These are phyloP conservation scores for Penstemon barbatus DNA, from an alignment of 257 asterid genomes.

Conservation along the genomic window DNA sequence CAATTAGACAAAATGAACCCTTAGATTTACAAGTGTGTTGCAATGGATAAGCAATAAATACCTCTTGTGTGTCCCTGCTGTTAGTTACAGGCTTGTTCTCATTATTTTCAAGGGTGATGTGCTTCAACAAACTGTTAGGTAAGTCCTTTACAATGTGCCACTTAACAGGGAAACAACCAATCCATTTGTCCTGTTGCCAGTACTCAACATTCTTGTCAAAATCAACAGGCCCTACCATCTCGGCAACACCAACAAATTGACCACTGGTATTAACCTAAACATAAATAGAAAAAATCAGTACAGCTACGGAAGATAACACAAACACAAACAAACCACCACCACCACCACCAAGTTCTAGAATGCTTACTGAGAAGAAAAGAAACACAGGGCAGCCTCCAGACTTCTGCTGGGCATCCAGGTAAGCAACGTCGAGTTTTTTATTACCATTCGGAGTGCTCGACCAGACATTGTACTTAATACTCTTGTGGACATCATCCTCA, in stretches of 20 bases:
- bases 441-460: constrained; percentile 64
- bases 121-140: constrained; percentile 56
- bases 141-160: constrained; percentile 79
- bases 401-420: constrained; percentile 45
- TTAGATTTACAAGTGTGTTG: background rate
- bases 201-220: constrained; percentile 62
- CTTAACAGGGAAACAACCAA: constrained; percentile 73
- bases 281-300: constrained; percentile 11
- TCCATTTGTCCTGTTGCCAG: constrained; percentile 88
- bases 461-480: constrained; percentile 58
- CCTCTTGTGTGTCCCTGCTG: constrained; percentile 84
- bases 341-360: background rate
- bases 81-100: constrained; percentile 66
- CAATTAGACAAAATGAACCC: background rate
- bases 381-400: constrained; percentile 49
- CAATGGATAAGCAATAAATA: constrained; percentile 16
- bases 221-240: constrained; percentile 72
- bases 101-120: constrained; percentile 59
- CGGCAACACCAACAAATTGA: constrained; percentile 74
- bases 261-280: constrained; percentile 67
- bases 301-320: background rate
- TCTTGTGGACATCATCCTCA: constrained; percentile 56
- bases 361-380: constrained; percentile 64
- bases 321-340: background rate
- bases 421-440: constrained; percentile 57